These are phyloP conservation scores for Globisporangium paddicum DNA, from an alignment of 352 stramenopile genomes.

Conservation along the genomic window DNA sequence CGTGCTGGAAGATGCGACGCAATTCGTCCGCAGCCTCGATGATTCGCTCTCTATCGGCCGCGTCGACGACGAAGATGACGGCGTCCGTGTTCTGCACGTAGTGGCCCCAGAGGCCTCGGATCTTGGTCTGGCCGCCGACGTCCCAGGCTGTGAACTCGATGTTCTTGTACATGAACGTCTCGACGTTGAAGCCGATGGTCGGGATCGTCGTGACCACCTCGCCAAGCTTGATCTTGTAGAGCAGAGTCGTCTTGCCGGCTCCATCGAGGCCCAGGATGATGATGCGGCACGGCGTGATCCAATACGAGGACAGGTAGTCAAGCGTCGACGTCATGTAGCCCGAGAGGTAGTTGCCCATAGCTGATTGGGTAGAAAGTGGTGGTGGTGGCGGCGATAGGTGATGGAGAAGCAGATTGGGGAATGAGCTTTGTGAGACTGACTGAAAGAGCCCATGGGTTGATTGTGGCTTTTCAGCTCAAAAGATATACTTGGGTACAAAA, in stretches of 20 bases:
- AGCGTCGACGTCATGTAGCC: conserved; percentile 25
- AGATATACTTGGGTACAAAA: background rate
- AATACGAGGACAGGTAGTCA: conserved; percentile 26
- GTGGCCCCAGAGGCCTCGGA: conserved; percentile 65
- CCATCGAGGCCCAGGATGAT: conserved; percentile 91
- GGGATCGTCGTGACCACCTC: conserved; percentile 60
- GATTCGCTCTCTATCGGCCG: conserved; percentile 40
- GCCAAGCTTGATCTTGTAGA: conserved; percentile 82
- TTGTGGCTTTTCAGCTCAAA: background rate
- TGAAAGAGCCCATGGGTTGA: no score
- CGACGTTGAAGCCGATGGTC: conserved; percentile 82
- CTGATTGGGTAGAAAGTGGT: no score
- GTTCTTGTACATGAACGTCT: conserved; percentile 65
- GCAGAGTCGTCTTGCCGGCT: conserved; percentile 94
- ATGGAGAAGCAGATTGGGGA: no score
- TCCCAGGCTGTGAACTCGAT: conserved; percentile 80
- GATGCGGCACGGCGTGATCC: conserved; percentile 33
- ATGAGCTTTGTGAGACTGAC: no score
- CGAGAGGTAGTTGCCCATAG: conserved; percentile 30
- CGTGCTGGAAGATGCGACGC: conserved; percentile 32
- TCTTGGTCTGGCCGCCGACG: conserved; percentile 64
- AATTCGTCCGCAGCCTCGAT: conserved; percentile 39
- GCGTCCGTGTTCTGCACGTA: conserved; percentile 63
- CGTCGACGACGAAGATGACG: conserved; percentile 86
- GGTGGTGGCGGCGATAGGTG: no score